These are phyloP conservation scores for Hymenoscyphus linearis DNA, from an alignment of 2,329 filamentous ascomycete genomes.

Conservation along the genomic window DNA sequence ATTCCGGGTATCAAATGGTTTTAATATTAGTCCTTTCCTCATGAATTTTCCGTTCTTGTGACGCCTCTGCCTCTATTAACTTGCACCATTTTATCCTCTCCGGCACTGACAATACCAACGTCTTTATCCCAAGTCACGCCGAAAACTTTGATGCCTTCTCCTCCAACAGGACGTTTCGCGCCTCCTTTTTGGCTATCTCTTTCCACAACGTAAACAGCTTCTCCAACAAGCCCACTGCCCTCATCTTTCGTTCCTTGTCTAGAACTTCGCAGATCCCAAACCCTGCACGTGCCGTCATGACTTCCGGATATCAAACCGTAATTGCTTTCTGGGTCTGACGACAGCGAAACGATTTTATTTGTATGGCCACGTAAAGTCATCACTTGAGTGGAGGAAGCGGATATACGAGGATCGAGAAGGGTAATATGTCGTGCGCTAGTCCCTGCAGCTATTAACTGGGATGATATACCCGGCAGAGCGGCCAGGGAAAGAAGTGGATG, in stretches of 20 bases:
- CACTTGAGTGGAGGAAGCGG: slow-evolving; percentile 68
- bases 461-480: slow-evolving; percentile 58
- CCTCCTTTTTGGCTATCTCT: slow-evolving; percentile 62
- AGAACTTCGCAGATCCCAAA: slow-evolving; percentile 85
- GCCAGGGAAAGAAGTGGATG: slow-evolving; percentile 77
- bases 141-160: slow-evolving; percentile 87
- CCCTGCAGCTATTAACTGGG: slow-evolving; percentile 59
- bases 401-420: slow-evolving; percentile 82
- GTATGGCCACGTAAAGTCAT: slow-evolving; percentile 90
- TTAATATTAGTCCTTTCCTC: neutral
- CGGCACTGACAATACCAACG: slow-evolving; percentile 84
- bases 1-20: neutral
- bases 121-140: slow-evolving; percentile 78
- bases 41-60: slow-evolving; percentile 19
- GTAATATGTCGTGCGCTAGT: slow-evolving; percentile 84
- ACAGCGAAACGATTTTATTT: slow-evolving; percentile 58
- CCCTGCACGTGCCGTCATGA: slow-evolving; percentile 84
- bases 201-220: slow-evolving; percentile 70
- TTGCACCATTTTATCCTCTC: slow-evolving; percentile 93
- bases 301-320: slow-evolving; percentile 85
- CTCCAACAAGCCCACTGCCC: slow-evolving; percentile 56
- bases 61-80: slow-evolving; percentile 54
- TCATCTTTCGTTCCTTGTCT: slow-evolving; percentile 54
- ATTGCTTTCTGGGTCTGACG: slow-evolving; percentile 52
- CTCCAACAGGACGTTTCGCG: slow-evolving; percentile 60